Evolutionary conservation across 805 yeast species (phyloP).

Genomic region (Kuraishia molischiana): DNA sequence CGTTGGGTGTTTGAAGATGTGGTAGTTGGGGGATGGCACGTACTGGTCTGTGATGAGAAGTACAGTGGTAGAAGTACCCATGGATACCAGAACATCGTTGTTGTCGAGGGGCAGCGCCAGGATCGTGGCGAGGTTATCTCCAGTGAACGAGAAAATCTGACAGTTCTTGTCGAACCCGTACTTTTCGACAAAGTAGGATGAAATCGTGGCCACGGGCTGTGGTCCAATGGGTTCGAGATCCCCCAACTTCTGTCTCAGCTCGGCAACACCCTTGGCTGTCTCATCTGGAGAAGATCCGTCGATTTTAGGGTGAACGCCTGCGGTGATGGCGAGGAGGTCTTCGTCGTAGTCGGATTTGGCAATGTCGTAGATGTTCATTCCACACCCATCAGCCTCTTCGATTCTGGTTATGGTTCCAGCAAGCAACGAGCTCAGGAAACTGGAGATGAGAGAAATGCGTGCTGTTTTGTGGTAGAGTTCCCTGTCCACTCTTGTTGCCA

Average conservation of each 20-base stretch:
- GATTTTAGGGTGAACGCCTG: constrained; percentile 35
- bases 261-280: constrained; percentile 22
- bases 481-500: constrained; percentile 43
- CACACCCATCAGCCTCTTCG: constrained; percentile 87
- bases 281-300: constrained; percentile 24
- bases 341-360: constrained; percentile 44
- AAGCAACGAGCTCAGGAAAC: constrained; percentile 65
- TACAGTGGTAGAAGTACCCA: constrained; percentile 92
- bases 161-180: constrained; percentile 58
- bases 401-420: constrained; percentile 53
- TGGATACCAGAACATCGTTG: constrained; percentile 69
- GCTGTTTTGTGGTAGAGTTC: constrained; percentile 44
- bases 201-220: constrained; percentile 38
- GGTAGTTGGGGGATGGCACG: constrained; percentile 73
- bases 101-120: constrained; percentile 69
- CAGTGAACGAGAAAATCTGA: constrained; percentile 68
- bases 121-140: constrained; percentile 86
- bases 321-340: constrained; percentile 43
- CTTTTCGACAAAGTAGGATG: constrained; percentile 49
- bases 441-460: constrained; percentile 67
- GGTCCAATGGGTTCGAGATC: constrained; percentile 38
- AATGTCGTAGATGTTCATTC: constrained; percentile 83
- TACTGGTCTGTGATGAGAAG: constrained; percentile 71
- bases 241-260: constrained; percentile 44
- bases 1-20: constrained; percentile 81